Evolutionary conservation across 768 basidiomycete species (phyloP).

Genomic region (Ramaria rubella): DNA sequence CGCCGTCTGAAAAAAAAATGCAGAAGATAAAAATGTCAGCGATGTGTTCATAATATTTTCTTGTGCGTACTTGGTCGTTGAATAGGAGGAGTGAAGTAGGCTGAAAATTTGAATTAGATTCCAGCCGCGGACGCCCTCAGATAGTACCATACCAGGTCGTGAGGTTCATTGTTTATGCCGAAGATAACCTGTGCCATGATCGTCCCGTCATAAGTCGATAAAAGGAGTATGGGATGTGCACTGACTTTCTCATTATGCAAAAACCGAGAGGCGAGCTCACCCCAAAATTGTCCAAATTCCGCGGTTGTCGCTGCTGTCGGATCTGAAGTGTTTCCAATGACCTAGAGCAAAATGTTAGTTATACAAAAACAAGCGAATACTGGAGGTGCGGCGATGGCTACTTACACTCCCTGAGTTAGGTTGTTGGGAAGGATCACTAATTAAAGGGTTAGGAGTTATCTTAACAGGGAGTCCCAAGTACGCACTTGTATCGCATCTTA

Average conservation of each 20-base stretch:
- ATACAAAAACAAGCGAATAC: background rate
- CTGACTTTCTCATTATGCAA: conserved; percentile 22
- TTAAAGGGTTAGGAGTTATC: background rate
- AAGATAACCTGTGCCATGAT: conserved; percentile 39
- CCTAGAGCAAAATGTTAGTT: conserved; percentile 20
- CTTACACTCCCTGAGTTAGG: conserved; percentile 39
- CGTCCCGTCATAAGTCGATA: no score
- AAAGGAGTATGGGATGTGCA: no score
- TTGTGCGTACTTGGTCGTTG: conserved; percentile 30
- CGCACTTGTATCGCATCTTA: conserved; percentile 40
- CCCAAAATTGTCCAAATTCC: conserved; percentile 39
- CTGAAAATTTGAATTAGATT: conserved; percentile 17
- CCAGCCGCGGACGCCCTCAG: background rate
- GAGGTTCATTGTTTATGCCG: conserved; percentile 43
- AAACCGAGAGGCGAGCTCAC: conserved; percentile 37
- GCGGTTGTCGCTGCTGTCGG: conserved; percentile 37
- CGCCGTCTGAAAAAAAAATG: conserved; percentile 22
- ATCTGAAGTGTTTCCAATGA: conserved; percentile 40
- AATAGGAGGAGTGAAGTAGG: conserved; percentile 35
- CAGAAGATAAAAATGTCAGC: background rate
- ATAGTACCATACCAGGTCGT: conserved; percentile 32
- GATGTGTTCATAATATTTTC: background rate
- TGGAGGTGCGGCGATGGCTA: background rate
- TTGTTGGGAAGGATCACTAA: conserved; percentile 38
- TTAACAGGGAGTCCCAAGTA: background rate